Conservation (phyloP, 768 basidiomycete species). For the Exidia glandulosa region DNA sequence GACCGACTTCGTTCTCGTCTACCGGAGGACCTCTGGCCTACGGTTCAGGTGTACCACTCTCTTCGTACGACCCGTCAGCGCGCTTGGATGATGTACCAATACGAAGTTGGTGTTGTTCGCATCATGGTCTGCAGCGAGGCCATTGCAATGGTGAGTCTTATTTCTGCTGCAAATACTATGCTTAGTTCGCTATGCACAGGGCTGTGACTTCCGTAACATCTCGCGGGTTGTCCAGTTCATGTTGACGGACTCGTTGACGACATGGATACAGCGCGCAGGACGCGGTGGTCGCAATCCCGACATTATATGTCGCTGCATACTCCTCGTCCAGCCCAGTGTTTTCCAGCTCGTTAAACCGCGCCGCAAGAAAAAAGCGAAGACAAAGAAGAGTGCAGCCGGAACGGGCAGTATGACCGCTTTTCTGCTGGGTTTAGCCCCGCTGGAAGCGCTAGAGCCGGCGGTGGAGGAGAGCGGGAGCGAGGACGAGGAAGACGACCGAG, state of each 20-base stretch:
- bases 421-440: too few species aligned
- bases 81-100: background rate
- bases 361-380: too few species aligned
- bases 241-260: slow-evolving; percentile 16
- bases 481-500: too few species aligned
- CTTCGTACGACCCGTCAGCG: background rate
- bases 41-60: background rate
- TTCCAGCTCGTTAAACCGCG: too few species aligned
- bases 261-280: slow-evolving; percentile 24
- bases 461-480: too few species aligned
- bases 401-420: too few species aligned
- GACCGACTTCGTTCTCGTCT: too few species aligned
- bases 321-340: background rate
- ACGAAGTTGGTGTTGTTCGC: background rate
- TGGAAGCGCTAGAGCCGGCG: too few species aligned
- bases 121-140: background rate
- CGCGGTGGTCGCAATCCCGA: slow-evolving; percentile 7
- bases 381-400: too few species aligned
- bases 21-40: too few species aligned
- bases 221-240: slow-evolving; percentile 30
- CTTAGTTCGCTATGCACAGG: slow-evolving; percentile 7
- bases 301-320: background rate
- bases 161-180: background rate
- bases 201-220: slow-evolving; percentile 26
- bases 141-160: background rate